phyloP scores from a whole-genome alignment of 2,329 filamentous ascomycete species.

The Arthrinium phaeospermum region DNA sequence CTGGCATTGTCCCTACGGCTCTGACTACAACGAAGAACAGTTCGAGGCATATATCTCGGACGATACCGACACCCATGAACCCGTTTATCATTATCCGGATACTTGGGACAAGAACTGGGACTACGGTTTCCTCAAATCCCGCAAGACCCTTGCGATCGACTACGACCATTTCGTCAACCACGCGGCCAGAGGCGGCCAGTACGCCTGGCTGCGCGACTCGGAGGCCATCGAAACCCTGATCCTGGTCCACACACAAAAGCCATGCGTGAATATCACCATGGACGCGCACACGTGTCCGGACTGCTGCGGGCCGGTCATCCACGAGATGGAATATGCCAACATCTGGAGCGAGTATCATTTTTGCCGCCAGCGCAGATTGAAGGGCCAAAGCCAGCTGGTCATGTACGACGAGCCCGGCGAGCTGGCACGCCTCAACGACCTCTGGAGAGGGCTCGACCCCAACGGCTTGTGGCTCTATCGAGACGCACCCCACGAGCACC shows the following conservation, averaged over 20 bases:
- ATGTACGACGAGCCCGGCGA: neutral
- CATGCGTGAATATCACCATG: neutral
- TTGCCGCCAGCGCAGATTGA: too few species aligned
- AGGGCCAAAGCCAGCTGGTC: neutral
- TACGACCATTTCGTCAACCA: neutral
- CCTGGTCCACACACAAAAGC: neutral
- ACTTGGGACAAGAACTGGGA: neutral
- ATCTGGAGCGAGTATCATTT: neutral
- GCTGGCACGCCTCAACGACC: neutral
- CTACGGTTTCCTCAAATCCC: neutral
- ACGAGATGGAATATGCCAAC: neutral
- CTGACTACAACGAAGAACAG: too few species aligned
- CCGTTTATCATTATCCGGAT: neutral
- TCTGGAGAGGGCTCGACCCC: neutral
- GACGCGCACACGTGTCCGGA: neutral
- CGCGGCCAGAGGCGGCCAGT: neutral
- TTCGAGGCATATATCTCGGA: too few species aligned
- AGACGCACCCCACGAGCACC: neutral
- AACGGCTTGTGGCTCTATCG: neutral
- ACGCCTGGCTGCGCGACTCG: neutral
- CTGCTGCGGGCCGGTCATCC: neutral
- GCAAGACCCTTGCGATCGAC: constrained; percentile 2
- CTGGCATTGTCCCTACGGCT: too few species aligned
- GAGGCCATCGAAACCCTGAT: neutral
- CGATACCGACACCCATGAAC: too few species aligned